A percentile compares a stretch with the other conserved stretches of the same genome.
These are phyloP conservation scores for Melampsora larici-populina DNA, from an alignment of 1,284 basidiomycete species.

Conservation along the genomic window DNA sequence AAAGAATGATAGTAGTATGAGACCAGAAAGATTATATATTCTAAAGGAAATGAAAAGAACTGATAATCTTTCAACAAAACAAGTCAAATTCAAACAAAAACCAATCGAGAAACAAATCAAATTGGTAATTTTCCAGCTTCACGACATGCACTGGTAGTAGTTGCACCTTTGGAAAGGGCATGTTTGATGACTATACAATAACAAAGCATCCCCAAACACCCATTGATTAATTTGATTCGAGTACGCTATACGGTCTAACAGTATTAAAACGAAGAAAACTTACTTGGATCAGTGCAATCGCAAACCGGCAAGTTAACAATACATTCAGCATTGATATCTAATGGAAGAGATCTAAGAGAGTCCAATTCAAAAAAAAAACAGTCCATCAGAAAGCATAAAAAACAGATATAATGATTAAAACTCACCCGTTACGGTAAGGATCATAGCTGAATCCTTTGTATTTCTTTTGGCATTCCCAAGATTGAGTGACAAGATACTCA, in stretches of 20 bases:
- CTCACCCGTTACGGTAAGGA: constrained; percentile 41
- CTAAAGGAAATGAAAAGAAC: no score
- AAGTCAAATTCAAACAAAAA: no score
- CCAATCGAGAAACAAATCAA: neutral
- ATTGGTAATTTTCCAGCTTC: constrained; percentile 42
- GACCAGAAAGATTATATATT: no score
- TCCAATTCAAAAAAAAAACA: neutral
- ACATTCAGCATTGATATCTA: constrained; percentile 35
- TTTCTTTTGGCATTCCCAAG: constrained; percentile 39
- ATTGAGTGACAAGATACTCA: constrained; percentile 42
- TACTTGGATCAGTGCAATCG: constrained; percentile 40
- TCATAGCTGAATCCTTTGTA: constrained; percentile 38
- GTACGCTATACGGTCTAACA: neutral
- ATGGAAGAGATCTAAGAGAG: constrained; percentile 19
- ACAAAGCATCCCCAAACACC: neutral
- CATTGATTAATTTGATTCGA: no score
- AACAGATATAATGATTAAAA: neutral
- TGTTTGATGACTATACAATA: constrained; percentile 8
- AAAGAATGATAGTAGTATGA: no score
- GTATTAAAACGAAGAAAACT: neutral
- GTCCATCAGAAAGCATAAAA: neutral
- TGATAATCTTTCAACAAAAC: no score
- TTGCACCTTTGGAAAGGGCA: constrained; percentile 25
- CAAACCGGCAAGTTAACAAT: constrained; percentile 41
- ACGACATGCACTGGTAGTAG: constrained; percentile 37